Evolutionary conservation across 345 rosid species (phyloP).

Genomic region (Salix arbutifolia): DNA sequence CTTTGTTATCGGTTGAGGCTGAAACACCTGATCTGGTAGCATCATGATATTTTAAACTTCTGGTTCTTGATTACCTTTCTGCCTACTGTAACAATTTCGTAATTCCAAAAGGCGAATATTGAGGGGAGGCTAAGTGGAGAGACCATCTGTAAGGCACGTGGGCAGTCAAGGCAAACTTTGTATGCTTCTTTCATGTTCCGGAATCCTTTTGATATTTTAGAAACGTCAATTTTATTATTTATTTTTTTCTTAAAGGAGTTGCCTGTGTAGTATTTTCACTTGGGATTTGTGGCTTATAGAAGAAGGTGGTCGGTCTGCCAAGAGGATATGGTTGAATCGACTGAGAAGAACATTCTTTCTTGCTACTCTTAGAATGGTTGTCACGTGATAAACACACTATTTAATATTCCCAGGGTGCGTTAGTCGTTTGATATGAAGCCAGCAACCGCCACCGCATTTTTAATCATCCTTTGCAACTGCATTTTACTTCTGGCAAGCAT

Average conservation of each 20-base stretch:
- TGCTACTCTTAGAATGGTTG: neutral
- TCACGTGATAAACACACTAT: neutral
- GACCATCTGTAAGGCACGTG: neutral
- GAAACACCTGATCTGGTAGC: conserved; percentile 98
- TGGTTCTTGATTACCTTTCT: neutral
- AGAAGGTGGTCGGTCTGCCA: neutral
- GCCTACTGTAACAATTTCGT: conserved; percentile 11
- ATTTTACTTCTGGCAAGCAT: too few species aligned
- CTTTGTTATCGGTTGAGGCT: conserved; percentile 83
- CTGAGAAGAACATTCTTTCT: neutral
- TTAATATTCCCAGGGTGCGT: neutral
- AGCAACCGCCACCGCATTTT: too few species aligned
- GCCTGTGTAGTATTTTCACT: neutral
- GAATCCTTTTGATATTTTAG: neutral
- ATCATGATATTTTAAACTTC: conserved; percentile 28
- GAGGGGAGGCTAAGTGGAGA: neutral
- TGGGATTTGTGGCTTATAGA: neutral
- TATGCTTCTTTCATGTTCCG: conserved; percentile 4
- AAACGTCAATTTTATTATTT: neutral
- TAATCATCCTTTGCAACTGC: too few species aligned
- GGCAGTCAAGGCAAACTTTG: neutral
- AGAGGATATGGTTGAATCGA: neutral
- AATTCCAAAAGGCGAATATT: neutral
- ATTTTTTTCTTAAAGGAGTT: neutral
- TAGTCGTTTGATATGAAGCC: too few species aligned